These are phyloP conservation scores for Forsythia viridissima DNA, from an alignment of 257 asterid species.

Conservation along the genomic window DNA sequence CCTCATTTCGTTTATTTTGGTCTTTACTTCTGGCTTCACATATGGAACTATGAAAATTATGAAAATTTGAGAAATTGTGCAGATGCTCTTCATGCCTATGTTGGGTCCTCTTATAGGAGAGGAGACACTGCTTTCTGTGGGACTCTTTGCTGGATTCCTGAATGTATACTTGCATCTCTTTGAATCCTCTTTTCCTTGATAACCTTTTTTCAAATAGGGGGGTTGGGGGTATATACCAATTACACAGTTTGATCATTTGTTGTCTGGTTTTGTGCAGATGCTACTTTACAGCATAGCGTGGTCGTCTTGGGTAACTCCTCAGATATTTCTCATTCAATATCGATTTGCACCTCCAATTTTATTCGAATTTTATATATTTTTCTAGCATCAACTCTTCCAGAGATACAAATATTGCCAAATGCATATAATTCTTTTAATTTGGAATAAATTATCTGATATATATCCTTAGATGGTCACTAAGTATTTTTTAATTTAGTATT, in stretches of 20 bases:
- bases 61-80: slow-evolving; percentile 25
- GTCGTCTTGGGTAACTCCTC: slow-evolving; percentile 63
- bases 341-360: background rate
- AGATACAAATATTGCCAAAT: no score
- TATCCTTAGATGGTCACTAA: no score
- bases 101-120: slow-evolving; percentile 76
- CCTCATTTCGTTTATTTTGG: background rate
- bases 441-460: background rate
- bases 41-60: background rate
- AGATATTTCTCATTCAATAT: background rate
- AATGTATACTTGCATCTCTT: slow-evolving; percentile 28
- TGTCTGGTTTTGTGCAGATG: slow-evolving; percentile 53
- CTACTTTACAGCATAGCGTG: slow-evolving; percentile 81
- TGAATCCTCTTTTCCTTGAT: background rate
- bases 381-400: no score
- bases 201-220: background rate
- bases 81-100: slow-evolving; percentile 77
- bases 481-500: no score
- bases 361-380: no score
- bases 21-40: background rate
- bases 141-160: slow-evolving; percentile 68
- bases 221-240: background rate
- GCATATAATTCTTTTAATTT: background rate
- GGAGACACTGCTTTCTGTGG: slow-evolving; percentile 69
- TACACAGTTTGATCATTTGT: slow-evolving; percentile 1